phyloP scores from a whole-genome alignment of 2,329 filamentous ascomycete species.

The Colletotrichum limetticola region DNA sequence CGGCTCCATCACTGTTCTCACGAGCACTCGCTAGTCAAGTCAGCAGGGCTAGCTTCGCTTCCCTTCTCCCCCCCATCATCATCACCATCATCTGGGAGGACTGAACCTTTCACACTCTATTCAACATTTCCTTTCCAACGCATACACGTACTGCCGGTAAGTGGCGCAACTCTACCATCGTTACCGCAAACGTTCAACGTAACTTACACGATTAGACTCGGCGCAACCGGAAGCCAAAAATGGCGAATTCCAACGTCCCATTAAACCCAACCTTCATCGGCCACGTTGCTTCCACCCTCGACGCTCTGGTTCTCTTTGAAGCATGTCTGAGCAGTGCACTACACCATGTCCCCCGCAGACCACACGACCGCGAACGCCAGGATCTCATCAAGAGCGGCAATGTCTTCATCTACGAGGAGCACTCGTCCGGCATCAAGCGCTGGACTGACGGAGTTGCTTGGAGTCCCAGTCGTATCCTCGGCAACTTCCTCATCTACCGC shows the following conservation, averaged over 20 bases:
- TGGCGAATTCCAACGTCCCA: constrained; percentile 48
- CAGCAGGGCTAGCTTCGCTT: background rate
- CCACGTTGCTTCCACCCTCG: constrained; percentile 74
- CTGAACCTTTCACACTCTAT: background rate
- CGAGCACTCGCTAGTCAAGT: background rate
- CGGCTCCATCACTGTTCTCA: background rate
- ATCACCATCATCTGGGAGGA: background rate
- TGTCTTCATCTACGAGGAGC: constrained; percentile 92
- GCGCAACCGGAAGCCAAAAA: constrained; percentile 31
- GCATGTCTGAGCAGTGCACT: constrained; percentile 77
- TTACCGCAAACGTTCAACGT: constrained; percentile 14
- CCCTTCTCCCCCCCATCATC: background rate
- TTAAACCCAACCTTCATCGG: constrained; percentile 75
- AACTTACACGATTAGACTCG: constrained; percentile 32
- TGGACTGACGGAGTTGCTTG: constrained; percentile 94
- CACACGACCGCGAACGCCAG: constrained; percentile 84
- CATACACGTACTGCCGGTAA: constrained; percentile 8
- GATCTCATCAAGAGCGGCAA: constrained; percentile 85
- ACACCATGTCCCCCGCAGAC: constrained; percentile 82
- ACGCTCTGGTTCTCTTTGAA: constrained; percentile 85
- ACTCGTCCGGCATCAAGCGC: constrained; percentile 89
- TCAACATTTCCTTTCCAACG: background rate
- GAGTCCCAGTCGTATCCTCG: constrained; percentile 88
- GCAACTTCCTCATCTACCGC: constrained; percentile 87
- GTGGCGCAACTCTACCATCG: constrained; percentile 26